phyloP scores from a whole-genome alignment of 225 moss, liverwort and hornwort genomes.

The Rhytidiadelphus loreus region DNA sequence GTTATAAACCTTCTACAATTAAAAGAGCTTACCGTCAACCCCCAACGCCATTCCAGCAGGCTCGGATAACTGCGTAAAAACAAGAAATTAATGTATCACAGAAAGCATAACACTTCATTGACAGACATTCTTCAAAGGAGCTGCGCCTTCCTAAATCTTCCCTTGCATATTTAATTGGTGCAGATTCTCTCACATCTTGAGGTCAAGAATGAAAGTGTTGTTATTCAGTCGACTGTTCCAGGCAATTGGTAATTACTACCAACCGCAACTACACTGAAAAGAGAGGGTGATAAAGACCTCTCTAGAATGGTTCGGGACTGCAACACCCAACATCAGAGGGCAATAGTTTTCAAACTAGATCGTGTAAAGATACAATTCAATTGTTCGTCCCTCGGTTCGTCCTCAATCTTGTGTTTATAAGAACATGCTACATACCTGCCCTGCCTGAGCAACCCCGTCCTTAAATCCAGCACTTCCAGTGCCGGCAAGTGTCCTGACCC shows the following conservation, averaged over 20 bases:
- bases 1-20: not conserved
- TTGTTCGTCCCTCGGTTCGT: too few species aligned
- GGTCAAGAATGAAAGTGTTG: not conserved
- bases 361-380: not conserved
- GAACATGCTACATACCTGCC: constrained; percentile 37
- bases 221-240: not conserved
- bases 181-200: not conserved
- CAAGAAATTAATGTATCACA: not conserved
- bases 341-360: not conserved
- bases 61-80: constrained; percentile 69
- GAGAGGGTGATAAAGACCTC: not conserved
- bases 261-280: not conserved
- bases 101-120: not conserved
- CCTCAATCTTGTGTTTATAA: not conserved
- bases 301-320: not conserved
- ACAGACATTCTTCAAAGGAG: not conserved
- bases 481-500: constrained; percentile 64
- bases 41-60: constrained; percentile 92
- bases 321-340: not conserved
- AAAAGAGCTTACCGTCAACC: constrained; percentile 41
- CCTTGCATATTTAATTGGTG: not conserved
- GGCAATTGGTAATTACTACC: not conserved
- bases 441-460: constrained; percentile 55
- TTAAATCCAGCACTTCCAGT: constrained; percentile 89
- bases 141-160: too few species aligned